These are phyloP conservation scores for Nevesoporus exiguus DNA, from an alignment of 768 basidiomycete genomes.

Conservation along the genomic window DNA sequence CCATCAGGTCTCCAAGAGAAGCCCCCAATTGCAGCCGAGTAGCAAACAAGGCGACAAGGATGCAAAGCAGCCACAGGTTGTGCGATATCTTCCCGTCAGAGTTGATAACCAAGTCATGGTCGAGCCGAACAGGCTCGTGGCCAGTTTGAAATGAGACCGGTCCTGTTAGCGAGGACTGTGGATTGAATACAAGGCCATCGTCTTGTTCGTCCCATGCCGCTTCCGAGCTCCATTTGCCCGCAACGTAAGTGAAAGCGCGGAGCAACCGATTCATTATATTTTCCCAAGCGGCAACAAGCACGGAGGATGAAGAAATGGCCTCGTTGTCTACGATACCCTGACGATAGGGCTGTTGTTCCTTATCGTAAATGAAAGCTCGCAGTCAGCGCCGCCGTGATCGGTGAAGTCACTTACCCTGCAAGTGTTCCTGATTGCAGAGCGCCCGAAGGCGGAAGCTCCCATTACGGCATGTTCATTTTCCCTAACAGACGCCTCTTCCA, in stretches of 20 bases:
- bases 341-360: slow-evolving; percentile 13
- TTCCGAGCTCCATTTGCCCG: slow-evolving; percentile 22
- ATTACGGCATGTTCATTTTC: slow-evolving; percentile 19
- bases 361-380: slow-evolving; percentile 19
- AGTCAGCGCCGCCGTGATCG: slow-evolving; percentile 25
- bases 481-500: slow-evolving; percentile 2
- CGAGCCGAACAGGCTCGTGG: slow-evolving; percentile 8
- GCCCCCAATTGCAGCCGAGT: slow-evolving; percentile 7
- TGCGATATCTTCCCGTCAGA: slow-evolving; percentile 51
- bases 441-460: slow-evolving; percentile 3
- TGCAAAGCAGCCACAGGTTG: slow-evolving; percentile 46
- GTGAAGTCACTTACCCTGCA: slow-evolving; percentile 21
- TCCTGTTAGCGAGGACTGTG: slow-evolving; percentile 19
- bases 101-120: slow-evolving; percentile 38
- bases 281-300: slow-evolving; percentile 14
- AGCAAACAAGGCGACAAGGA: slow-evolving; percentile 27
- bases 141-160: slow-evolving; percentile 11
- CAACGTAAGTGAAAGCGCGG: slow-evolving; percentile 20
- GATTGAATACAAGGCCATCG: slow-evolving; percentile 27
- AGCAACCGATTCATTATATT: slow-evolving; percentile 11
- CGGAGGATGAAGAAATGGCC: slow-evolving; percentile 1
- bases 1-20: slow-evolving; percentile 15
- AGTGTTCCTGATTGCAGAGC: slow-evolving; percentile 24
- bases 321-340: slow-evolving; percentile 19
- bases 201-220: slow-evolving; percentile 25